These are phyloP conservation scores for Lepidium didymum DNA, from an alignment of 345 rosid genomes.

Conservation along the genomic window DNA sequence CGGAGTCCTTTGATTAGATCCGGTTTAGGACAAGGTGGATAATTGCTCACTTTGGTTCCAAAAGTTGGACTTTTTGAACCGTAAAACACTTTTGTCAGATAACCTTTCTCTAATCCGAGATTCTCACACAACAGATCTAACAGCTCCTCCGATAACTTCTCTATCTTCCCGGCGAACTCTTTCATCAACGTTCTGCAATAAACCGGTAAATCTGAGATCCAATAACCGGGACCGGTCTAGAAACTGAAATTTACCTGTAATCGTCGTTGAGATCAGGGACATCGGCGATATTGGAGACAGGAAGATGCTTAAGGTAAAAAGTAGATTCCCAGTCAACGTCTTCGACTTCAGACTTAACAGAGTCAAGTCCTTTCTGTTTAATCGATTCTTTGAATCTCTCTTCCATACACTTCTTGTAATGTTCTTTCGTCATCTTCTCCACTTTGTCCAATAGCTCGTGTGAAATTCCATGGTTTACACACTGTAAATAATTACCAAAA, in stretches of 20 bases:
- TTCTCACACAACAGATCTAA: constrained; percentile 79
- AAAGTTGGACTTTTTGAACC: constrained; percentile 73
- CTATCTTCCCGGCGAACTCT: constrained; percentile 63
- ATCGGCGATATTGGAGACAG: constrained; percentile 51
- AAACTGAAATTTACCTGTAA: constrained; percentile 46
- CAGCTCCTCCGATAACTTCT: constrained; percentile 77
- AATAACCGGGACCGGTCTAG: constrained; percentile 4
- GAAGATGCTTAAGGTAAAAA: constrained; percentile 66
- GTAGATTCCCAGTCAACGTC: constrained; percentile 97
- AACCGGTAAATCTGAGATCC: background rate
- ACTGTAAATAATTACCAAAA: constrained; percentile 22
- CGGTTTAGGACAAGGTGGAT: constrained; percentile 96
- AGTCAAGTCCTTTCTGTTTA: constrained; percentile 55
- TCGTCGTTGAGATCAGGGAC: constrained; percentile 71
- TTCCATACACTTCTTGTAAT: constrained; percentile 84
- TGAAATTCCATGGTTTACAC: constrained; percentile 74
- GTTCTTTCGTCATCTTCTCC: constrained; percentile 68
- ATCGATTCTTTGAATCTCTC: constrained; percentile 73
- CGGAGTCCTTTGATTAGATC: constrained; percentile 85
- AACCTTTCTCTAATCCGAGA: constrained; percentile 73
- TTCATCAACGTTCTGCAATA: constrained; percentile 53
- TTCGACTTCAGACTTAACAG: constrained; percentile 49
- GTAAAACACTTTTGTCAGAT: constrained; percentile 54
- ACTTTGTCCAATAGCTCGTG: constrained; percentile 61
- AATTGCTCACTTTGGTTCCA: constrained; percentile 91